A percentile compares a stretch with the other conserved stretches of the same genome.
Evolutionary conservation across 306 rosid species (phyloP).

Genomic region (Cicer cuneatum): DNA sequence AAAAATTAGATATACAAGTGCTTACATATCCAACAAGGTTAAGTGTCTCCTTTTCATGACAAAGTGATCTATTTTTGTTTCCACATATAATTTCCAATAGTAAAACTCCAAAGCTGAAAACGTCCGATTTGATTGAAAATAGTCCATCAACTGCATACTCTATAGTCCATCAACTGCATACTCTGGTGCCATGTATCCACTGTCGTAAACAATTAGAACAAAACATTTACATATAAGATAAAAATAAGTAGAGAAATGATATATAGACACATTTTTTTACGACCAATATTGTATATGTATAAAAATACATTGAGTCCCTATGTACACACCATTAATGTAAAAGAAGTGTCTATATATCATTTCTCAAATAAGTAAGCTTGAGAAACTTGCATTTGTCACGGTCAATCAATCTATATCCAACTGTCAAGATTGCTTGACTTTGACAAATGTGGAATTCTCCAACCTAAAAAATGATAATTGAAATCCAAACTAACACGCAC

Average conservation of each 20-base stretch:
- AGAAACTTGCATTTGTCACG: not conserved
- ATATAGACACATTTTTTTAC: no score
- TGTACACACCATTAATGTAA: no score
- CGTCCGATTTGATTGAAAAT: constrained; percentile 56
- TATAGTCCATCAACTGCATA: constrained; percentile 55
- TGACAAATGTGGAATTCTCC: not conserved
- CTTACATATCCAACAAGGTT: constrained; percentile 69
- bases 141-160: constrained; percentile 59
- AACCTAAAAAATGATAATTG: not conserved
- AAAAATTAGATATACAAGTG: not conserved
- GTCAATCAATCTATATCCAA: not conserved
- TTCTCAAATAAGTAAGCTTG: not conserved
- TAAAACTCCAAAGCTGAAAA: constrained; percentile 54
- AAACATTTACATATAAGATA: not conserved
- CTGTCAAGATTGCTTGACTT: not conserved
- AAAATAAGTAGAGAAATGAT: not conserved
- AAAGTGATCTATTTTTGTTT: constrained; percentile 54
- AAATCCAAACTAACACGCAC: constrained; percentile 45
- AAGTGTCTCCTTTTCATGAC: constrained; percentile 41
- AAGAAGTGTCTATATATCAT: no score
- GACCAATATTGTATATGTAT: no score
- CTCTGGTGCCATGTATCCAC: constrained; percentile 72
- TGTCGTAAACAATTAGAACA: not conserved
- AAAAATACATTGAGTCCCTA: no score
- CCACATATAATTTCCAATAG: constrained; percentile 58